Conservation (phyloP, 2,329 filamentous ascomycete species). For the Setomelanomma holmii region DNA sequence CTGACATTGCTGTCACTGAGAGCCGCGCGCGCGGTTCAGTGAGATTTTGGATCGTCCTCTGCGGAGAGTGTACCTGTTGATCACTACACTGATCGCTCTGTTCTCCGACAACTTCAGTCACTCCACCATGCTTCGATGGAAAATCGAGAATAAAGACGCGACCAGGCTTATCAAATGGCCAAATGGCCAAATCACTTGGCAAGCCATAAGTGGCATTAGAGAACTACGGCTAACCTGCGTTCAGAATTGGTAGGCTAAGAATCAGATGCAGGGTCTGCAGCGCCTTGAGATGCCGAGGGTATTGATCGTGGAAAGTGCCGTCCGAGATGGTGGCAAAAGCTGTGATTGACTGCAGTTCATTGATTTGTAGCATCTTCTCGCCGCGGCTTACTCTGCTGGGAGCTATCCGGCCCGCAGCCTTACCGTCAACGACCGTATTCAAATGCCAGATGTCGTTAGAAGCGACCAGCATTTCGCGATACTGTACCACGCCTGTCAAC, state of each 20-base stretch:
- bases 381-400: background rate
- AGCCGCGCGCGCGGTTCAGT: conserved; percentile 31
- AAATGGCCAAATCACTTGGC: conserved; percentile 15
- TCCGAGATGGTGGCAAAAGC: background rate
- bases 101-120: conserved; percentile 10
- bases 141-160: conserved; percentile 24
- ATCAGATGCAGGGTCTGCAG: conserved; percentile 30
- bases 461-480: background rate
- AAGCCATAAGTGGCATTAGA: conserved; percentile 9
- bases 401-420: conserved; percentile 9
- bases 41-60: conserved; percentile 20
- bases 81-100: conserved; percentile 21
- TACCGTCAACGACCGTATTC: conserved; percentile 2
- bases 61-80: conserved; percentile 30
- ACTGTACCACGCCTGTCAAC: conserved; percentile 3
- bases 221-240: conserved; percentile 26
- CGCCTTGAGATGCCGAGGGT: conserved; percentile 20
- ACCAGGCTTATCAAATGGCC: conserved; percentile 18
- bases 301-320: conserved; percentile 5
- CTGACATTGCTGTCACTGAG: conserved; percentile 16
- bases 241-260: conserved; percentile 17
- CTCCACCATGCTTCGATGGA: background rate
- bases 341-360: background rate
- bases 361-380: background rate
- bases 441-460: conserved; percentile 6